Evolutionary conservation across 768 basidiomycete species (phyloP), one percentile per base, ranked within the genome.

Genomic region (Leucocoprinus leucothites): DNA sequence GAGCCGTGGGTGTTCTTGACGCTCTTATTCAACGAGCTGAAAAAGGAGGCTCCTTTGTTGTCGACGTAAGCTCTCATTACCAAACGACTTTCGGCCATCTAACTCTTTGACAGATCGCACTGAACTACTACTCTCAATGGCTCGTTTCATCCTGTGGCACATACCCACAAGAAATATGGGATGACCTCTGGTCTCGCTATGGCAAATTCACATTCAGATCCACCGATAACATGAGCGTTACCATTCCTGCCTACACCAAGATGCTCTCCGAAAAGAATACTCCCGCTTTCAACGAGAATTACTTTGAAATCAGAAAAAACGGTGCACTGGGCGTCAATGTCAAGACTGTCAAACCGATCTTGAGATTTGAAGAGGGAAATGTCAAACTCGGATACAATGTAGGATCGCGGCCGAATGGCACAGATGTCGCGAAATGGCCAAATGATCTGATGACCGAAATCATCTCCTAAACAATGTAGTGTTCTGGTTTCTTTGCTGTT

Each of bases 41-140:
- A 40, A 61, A 58, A 40, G 64, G 64, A 24, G 64, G 64, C 3
- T 65, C 64, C 1, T 65, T 55, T 42, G 62, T 61, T 31, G 55
- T 65, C 21, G 64, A 65, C 34, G 62, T 60, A 53, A 26, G 58
- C 43, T 5, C 9, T 21, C 2, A 14, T 26, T 3, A 24, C 36
- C 44, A 3, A 26, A 42, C 3, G 11, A 31, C 31, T 5, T 31
- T 31, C 16, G 9, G 16, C 38, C 6, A n/a, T 38, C 4, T 38
- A n/a, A 18, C 11, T 22, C 9, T 9, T 6, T 38, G n/a, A 21
- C 48, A 64, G 63, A 49, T 59, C 34, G 63, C 65, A 6, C 40
- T 67, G 24, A 67, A 67, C 45, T 65, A 67, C 48, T 67, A 65
- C 55, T 62, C 60, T 14, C 64, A 63, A 57, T 67, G 66, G 66